Percentiles rank a stretch among this genome's conserved stretches.
phyloP scores from a whole-genome alignment of 805 yeast genomes.

The Wickerhamomyces alni region DNA sequence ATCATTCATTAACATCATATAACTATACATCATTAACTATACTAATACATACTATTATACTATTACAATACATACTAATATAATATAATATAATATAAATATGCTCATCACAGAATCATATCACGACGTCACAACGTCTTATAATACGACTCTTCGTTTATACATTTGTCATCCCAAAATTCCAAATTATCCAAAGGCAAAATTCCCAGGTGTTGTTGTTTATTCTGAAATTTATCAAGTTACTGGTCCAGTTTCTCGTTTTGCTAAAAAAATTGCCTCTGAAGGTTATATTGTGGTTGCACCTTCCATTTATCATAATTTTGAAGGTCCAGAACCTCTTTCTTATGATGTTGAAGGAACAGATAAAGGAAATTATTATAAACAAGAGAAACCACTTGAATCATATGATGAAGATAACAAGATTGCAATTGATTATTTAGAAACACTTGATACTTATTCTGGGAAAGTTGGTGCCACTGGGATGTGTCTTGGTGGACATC shows the following conservation, averaged over 20 bases:
- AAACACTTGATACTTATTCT: slow-evolving; percentile 52
- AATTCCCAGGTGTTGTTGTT: slow-evolving; percentile 75
- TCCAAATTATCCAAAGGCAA: slow-evolving; percentile 69
- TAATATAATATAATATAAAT: neutral
- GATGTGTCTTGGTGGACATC: slow-evolving; percentile 83
- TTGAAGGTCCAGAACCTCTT: slow-evolving; percentile 56
- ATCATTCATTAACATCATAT: too few species aligned
- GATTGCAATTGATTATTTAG: slow-evolving; percentile 57
- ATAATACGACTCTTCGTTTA: slow-evolving; percentile 61
- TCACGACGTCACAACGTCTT: slow-evolving; percentile 60
- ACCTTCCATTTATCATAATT: slow-evolving; percentile 76
- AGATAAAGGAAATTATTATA: slow-evolving; percentile 64
- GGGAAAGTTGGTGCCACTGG: slow-evolving; percentile 80
- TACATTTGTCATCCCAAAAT: slow-evolving; percentile 63
- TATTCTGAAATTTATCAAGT: slow-evolving; percentile 79
- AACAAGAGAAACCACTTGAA: slow-evolving; percentile 57
- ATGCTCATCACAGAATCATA: slow-evolving; percentile 68
- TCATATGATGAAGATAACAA: slow-evolving; percentile 74
- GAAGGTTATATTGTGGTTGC: slow-evolving; percentile 77
- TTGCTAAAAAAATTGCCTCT: slow-evolving; percentile 73
- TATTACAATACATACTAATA: neutral
- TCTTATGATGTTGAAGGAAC: slow-evolving; percentile 70
- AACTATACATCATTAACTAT: too few species aligned
- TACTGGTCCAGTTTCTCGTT: slow-evolving; percentile 75
- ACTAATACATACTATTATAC: too few species aligned